phyloP scores from a whole-genome alignment of 768 basidiomycete species.

The Kwoniella bestiolae region DNA sequence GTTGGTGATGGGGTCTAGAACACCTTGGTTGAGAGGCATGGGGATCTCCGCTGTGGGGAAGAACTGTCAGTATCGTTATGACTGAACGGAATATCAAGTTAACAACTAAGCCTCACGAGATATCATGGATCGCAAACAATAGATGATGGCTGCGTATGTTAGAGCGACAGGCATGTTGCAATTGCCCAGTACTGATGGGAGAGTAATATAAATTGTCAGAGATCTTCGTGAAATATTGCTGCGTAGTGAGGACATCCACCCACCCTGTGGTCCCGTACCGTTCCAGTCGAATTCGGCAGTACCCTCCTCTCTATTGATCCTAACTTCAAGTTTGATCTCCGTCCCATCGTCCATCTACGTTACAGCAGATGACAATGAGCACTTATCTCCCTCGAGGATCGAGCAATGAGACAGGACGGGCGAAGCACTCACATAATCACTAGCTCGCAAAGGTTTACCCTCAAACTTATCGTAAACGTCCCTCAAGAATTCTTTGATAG shows the following conservation, averaged over 20 bases:
- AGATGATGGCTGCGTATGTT: slow-evolving; percentile 52
- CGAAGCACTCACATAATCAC: slow-evolving; percentile 65
- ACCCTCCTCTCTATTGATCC: slow-evolving; percentile 74
- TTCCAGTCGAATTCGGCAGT: slow-evolving; percentile 82
- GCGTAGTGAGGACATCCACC: neutral
- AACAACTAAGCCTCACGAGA: slow-evolving; percentile 8
- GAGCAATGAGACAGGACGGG: no score
- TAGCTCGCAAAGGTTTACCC: slow-evolving; percentile 61
- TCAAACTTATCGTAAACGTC: slow-evolving; percentile 32
- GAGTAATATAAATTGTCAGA: neutral
- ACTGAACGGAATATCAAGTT: neutral
- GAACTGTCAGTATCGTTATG: neutral
- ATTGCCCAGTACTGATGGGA: slow-evolving; percentile 35
- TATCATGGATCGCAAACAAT: slow-evolving; percentile 45
- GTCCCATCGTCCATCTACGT: slow-evolving; percentile 57
- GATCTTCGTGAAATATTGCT: no score
- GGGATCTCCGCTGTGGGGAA: slow-evolving; percentile 34
- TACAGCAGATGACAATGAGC: slow-evolving; percentile 21
- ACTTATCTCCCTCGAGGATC: no score
- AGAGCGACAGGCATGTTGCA: slow-evolving; percentile 50
- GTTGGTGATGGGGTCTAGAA: slow-evolving; percentile 61
- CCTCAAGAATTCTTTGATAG: slow-evolving; percentile 47
- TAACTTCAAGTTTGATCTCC: slow-evolving; percentile 65
- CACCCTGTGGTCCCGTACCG: slow-evolving; percentile 50
- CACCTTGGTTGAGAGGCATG: slow-evolving; percentile 51